Evolutionary conservation across 352 stramenopile genomes (phyloP).

Genomic region (Phytophthora multivora): DNA sequence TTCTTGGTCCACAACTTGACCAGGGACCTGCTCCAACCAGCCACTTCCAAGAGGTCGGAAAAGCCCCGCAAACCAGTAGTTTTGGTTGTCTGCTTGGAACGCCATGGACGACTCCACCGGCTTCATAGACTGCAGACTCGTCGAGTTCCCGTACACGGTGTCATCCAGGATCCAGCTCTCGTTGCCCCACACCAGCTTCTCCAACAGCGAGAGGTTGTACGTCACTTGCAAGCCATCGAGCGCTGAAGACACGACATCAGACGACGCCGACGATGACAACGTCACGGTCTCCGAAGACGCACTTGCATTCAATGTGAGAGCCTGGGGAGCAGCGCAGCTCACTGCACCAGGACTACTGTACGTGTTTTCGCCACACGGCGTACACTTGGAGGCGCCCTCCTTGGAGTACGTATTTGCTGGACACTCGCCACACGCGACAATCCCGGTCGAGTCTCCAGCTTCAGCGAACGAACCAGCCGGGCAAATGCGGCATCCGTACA

Average conservation of each 20-base stretch:
- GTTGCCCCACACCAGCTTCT: slow-evolving; percentile 74
- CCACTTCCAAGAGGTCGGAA: slow-evolving; percentile 64
- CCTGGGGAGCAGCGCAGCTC: slow-evolving; percentile 50
- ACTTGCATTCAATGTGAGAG: slow-evolving; percentile 47
- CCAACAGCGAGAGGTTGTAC: slow-evolving; percentile 78
- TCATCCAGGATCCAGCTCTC: slow-evolving; percentile 56
- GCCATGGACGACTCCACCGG: slow-evolving; percentile 47
- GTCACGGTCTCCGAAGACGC: slow-evolving; percentile 12
- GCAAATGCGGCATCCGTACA: slow-evolving; percentile 59
- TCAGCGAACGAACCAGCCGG: slow-evolving; percentile 57
- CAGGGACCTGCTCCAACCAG: slow-evolving; percentile 56
- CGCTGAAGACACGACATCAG: slow-evolving; percentile 26
- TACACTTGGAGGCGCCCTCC: slow-evolving; percentile 52
- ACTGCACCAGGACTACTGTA: slow-evolving; percentile 49
- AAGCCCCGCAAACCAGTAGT: slow-evolving; percentile 56
- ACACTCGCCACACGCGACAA: slow-evolving; percentile 56
- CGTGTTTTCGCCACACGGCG: slow-evolving; percentile 67
- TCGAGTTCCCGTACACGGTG: slow-evolving; percentile 39
- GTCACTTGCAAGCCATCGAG: slow-evolving; percentile 43
- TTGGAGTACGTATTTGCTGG: slow-evolving; percentile 67
- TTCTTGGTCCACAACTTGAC: slow-evolving; percentile 64
- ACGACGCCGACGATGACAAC: slow-evolving; percentile 31
- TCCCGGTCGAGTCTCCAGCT: slow-evolving; percentile 31
- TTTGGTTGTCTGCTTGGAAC: slow-evolving; percentile 54
- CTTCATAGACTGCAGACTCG: slow-evolving; percentile 37